phyloP scores from a whole-genome alignment of 208 protist species.

The Trypanosoma conorhini region DNA sequence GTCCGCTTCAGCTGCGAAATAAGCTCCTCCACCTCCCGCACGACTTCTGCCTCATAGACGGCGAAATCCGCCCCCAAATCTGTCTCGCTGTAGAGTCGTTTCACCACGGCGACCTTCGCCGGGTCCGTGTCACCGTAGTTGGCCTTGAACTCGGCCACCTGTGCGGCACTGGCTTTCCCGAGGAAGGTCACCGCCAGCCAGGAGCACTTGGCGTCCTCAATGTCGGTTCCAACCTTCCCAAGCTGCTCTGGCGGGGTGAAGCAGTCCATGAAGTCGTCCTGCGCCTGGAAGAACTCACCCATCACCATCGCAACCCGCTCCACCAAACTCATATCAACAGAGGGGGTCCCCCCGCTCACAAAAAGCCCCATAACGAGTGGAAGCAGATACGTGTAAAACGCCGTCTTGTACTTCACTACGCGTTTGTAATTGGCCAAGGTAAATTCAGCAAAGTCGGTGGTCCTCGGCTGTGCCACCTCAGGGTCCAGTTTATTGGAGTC shows the following conservation, averaged over 20 bases:
- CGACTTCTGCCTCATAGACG: constrained; percentile 79
- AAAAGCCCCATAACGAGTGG: constrained; percentile 95
- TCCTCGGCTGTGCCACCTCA: constrained; percentile 55
- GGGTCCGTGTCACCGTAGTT: constrained; percentile 88
- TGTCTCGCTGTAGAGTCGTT: constrained; percentile 86
- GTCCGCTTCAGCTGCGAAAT: constrained; percentile 38
- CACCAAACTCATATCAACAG: constrained; percentile 61
- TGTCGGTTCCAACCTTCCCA: constrained; percentile 98
- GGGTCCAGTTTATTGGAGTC: constrained; percentile 90
- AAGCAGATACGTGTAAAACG: constrained; percentile 98
- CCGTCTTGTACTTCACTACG: constrained; percentile 98
- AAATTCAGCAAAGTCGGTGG: constrained; percentile 85
- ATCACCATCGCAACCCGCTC: constrained; percentile 92
- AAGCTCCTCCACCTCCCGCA: constrained; percentile 50
- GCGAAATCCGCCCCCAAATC: constrained; percentile 73
- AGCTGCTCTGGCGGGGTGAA: constrained; percentile 95
- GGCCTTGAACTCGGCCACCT: constrained; percentile 78
- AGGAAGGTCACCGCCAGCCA: constrained; percentile 96
- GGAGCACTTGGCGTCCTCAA: constrained; percentile 97
- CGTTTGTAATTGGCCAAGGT: constrained; percentile 86
- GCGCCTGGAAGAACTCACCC: constrained; percentile 98
- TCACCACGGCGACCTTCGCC: constrained; percentile 83
- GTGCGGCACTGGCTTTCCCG: constrained; percentile 45
- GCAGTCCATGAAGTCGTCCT: constrained; percentile 98
- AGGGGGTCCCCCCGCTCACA: constrained; percentile 64